phyloP scores from a whole-genome alignment of 2,329 filamentous ascomycete genomes.

The Pseudofabraea citricarpa region DNA sequence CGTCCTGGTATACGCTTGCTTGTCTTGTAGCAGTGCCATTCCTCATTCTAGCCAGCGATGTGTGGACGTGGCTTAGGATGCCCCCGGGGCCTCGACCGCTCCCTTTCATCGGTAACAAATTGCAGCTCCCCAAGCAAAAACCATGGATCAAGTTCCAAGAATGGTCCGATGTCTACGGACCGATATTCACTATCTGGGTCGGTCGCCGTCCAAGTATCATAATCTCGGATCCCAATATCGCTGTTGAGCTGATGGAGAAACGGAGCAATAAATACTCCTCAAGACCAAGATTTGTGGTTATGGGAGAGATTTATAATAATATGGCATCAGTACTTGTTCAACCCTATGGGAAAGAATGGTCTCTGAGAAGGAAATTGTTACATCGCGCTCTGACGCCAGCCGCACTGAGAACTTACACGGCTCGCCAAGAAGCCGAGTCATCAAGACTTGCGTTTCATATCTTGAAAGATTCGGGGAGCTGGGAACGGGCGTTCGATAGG shows the following conservation, averaged over 20 bases:
- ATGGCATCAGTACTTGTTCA: constrained; percentile 41
- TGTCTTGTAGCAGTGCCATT: constrained; percentile 17
- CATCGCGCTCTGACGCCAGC: constrained; percentile 39
- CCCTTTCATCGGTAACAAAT: constrained; percentile 39
- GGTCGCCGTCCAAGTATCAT: constrained; percentile 39
- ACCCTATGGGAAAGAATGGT: constrained; percentile 43
- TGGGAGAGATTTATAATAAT: constrained; percentile 36
- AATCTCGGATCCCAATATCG: constrained; percentile 38
- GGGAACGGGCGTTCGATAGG: constrained; percentile 41
- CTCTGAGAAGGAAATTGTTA: constrained; percentile 35
- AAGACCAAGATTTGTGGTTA: constrained; percentile 38
- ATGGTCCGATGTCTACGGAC: constrained; percentile 39
- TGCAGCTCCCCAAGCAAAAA: constrained; percentile 25
- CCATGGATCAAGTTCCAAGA: constrained; percentile 37
- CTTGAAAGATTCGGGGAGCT: constrained; percentile 32
- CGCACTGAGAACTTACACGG: constrained; percentile 38
- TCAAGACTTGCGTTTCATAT: constrained; percentile 38
- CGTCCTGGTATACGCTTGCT: constrained; percentile 15
- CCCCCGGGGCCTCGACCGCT: constrained; percentile 41
- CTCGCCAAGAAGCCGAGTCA: constrained; percentile 44
- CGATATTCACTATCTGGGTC: constrained; percentile 44
- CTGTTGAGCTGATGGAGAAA: constrained; percentile 40
- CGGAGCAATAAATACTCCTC: constrained; percentile 39
- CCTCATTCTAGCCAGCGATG: constrained; percentile 26
- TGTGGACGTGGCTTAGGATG: constrained; percentile 32